A percentile compares a stretch with the other conserved stretches of the same genome.
These are phyloP conservation scores for Phytophthora boehmeriae DNA, from an alignment of 352 stramenopile species.

Conservation along the genomic window DNA sequence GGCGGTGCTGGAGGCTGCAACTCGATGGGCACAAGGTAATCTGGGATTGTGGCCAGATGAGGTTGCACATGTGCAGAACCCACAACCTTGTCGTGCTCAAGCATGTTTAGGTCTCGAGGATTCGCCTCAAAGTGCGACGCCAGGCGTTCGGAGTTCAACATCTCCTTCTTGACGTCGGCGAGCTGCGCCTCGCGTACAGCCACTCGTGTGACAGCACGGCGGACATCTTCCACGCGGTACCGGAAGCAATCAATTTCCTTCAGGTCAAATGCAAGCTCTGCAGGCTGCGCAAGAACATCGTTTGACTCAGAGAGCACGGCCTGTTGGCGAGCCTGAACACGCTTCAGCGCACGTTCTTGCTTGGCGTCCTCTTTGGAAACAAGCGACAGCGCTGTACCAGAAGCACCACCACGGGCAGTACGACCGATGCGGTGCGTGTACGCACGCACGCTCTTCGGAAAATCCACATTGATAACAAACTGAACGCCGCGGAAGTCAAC, in stretches of 20 bases:
- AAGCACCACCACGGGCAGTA: conserved; percentile 95
- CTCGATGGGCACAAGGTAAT: conserved; percentile 97
- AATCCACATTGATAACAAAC: conserved; percentile 99
- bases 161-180: conserved; percentile 97
- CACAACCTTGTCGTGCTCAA: conserved; percentile 97
- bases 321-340: conserved; percentile 94
- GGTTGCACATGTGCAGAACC: conserved; percentile 94
- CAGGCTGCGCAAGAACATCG: conserved; percentile 92
- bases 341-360: conserved; percentile 84
- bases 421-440: conserved; percentile 99
- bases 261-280: conserved; percentile 96
- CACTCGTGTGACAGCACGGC: conserved; percentile 93
- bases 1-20: conserved; percentile 88
- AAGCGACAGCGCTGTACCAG: conserved; percentile 97
- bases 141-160: conserved; percentile 98
- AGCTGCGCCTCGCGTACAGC: conserved; percentile 95
- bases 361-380: conserved; percentile 83
- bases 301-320: conserved; percentile 77
- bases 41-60: conserved; percentile 95
- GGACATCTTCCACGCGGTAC: conserved; percentile 96
- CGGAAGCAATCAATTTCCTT: conserved; percentile 98
- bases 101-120: conserved; percentile 92
- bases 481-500: conserved; percentile 98
- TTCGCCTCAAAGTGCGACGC: conserved; percentile 98
- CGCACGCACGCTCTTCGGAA: conserved; percentile 93